Conservation (phyloP, 2,329 filamentous ascomycete genomes). For the Epichloe typhina region DNA sequence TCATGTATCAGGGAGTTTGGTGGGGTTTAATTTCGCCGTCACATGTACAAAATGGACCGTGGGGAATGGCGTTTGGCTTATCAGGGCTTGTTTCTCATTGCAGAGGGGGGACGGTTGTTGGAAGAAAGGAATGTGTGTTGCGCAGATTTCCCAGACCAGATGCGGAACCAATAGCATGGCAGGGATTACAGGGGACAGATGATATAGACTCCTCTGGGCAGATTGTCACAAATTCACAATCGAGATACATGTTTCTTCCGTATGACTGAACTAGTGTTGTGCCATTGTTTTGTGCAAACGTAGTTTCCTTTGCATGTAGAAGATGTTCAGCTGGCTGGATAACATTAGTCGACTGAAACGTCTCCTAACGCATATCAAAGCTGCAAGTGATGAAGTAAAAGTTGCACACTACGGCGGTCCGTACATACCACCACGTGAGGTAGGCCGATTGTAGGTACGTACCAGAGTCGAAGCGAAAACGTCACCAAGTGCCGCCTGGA, state of each 20-base stretch:
- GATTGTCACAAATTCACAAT: slow-evolving; percentile 4
- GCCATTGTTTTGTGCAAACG: too few relatives aligned
- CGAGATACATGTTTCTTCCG: background rate
- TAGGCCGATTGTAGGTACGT: too few relatives aligned
- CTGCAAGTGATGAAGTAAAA: too few relatives aligned
- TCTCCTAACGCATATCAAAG: too few relatives aligned
- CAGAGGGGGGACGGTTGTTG: too few relatives aligned
- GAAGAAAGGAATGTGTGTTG: background rate
- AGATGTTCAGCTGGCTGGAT: too few relatives aligned
- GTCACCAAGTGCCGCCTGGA: slow-evolving; percentile 10
- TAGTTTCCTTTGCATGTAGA: too few relatives aligned
- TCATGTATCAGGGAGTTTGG: background rate
- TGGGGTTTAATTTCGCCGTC: background rate
- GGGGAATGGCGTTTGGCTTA: background rate
- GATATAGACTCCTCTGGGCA: background rate
- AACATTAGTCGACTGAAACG: too few relatives aligned
- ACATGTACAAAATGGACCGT: background rate
- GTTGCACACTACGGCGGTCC: too few relatives aligned
- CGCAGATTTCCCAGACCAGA: background rate
- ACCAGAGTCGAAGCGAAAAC: slow-evolving; percentile 3
- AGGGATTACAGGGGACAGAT: background rate
- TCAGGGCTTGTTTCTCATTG: background rate
- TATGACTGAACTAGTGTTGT: too few relatives aligned
- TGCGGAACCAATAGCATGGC: background rate
- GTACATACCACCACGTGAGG: too few relatives aligned